Percentiles rank a stretch among this genome's conserved stretches.
These are phyloP conservation scores for Ceratocystis huliohia DNA, from an alignment of 2,329 filamentous ascomycete species.

Conservation along the genomic window DNA sequence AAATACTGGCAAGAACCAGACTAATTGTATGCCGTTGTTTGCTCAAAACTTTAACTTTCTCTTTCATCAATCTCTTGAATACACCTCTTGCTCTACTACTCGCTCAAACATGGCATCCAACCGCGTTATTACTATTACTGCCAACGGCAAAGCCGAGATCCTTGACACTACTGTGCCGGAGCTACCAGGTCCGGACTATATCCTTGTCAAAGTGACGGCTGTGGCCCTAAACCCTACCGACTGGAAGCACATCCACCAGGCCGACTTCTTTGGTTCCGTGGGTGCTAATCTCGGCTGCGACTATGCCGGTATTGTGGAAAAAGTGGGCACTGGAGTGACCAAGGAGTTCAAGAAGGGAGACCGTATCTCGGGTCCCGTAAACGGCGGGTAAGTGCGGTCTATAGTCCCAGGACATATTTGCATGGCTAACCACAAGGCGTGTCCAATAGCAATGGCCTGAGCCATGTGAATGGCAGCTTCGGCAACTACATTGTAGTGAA, in stretches of 20 bases:
- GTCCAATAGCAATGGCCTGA: constrained; percentile 22
- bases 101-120: constrained; percentile 14
- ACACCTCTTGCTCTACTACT: not conserved
- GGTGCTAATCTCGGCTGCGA: constrained; percentile 32
- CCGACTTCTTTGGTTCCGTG: constrained; percentile 22
- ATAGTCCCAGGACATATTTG: not conserved
- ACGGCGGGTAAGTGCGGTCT: constrained; percentile 27
- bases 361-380: constrained; percentile 32
- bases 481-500: constrained; percentile 31
- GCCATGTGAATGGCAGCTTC: constrained; percentile 32
- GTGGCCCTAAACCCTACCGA: constrained; percentile 31
- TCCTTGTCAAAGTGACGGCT: constrained; percentile 30
- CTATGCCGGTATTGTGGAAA: constrained; percentile 36
- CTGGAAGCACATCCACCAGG: constrained; percentile 28
- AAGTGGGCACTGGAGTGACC: constrained; percentile 34
- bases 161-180: constrained; percentile 24
- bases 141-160: constrained; percentile 25
- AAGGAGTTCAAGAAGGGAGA: constrained; percentile 37
- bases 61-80: not conserved
- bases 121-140: constrained; percentile 8
- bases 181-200: constrained; percentile 24
- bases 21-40: not conserved
- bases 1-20: not conserved
- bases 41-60: not conserved
- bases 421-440: not conserved